Evolutionary conservation across 2,329 filamentous ascomycete genomes (phyloP).

Genomic region (Talaromyces sp.): DNA sequence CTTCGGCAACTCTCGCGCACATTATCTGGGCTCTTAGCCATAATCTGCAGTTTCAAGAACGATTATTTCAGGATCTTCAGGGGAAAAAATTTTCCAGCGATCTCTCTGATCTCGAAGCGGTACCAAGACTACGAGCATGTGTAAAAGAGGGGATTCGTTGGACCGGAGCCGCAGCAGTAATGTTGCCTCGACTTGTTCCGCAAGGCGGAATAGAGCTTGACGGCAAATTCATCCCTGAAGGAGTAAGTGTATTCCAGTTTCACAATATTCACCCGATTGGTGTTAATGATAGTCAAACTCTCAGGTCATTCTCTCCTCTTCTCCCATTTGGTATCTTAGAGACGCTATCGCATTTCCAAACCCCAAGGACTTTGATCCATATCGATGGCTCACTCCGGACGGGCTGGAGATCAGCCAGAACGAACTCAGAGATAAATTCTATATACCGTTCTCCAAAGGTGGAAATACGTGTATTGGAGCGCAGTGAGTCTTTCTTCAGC

Average conservation of each 20-base stretch:
- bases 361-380: neutral
- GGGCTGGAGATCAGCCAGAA: neutral
- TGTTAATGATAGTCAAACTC: neutral
- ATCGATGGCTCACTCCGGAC: conserved; percentile 1
- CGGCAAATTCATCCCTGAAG: neutral
- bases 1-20: conserved; percentile 6
- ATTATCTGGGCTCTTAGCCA: conserved; percentile 5
- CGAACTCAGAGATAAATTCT: neutral
- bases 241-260: neutral
- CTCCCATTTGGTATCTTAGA: conserved; percentile 3
- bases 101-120: neutral
- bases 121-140: conserved; percentile 12
- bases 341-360: conserved; percentile 1
- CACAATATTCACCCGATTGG: neutral
- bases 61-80: neutral
- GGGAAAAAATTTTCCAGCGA: neutral
- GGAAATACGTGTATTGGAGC: conserved; percentile 1
- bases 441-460: conserved; percentile 9
- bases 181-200: neutral
- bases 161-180: conserved; percentile 5
- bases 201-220: neutral
- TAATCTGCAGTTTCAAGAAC: neutral
- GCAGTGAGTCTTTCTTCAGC: neutral
- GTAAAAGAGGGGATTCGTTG: conserved; percentile 18
- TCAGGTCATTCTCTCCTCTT: neutral